Evolutionary conservation across 768 basidiomycete genomes (phyloP).

Genomic region (Mycena galericulata): DNA sequence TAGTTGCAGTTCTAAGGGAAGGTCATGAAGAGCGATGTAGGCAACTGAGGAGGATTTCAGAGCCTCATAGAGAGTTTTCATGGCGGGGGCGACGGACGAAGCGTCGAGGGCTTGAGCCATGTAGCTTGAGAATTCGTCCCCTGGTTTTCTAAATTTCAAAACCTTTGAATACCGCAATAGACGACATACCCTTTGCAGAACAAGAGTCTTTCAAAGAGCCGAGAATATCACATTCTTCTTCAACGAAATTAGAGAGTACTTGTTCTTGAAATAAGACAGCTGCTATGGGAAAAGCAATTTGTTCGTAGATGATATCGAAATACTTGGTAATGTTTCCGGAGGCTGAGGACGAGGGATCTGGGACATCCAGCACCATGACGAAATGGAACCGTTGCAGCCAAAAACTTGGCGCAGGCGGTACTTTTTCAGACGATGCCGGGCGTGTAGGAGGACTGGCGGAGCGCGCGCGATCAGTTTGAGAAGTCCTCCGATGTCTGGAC

Average conservation of each 20-base stretch:
- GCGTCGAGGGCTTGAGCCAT: constrained; percentile 66
- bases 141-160: constrained; percentile 53
- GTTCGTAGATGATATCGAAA: constrained; percentile 89
- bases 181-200: constrained; percentile 66
- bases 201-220: constrained; percentile 78
- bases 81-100: constrained; percentile 82
- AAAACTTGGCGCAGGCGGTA: constrained; percentile 46
- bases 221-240: constrained; percentile 80
- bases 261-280: constrained; percentile 96
- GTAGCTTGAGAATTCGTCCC: constrained; percentile 69
- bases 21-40: constrained; percentile 79
- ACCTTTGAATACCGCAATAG: no score
- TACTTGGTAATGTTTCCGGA: constrained; percentile 83
- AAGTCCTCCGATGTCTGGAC: constrained; percentile 53
- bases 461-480: constrained; percentile 46
- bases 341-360: constrained; percentile 89
- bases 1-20: constrained; percentile 88
- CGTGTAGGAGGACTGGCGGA: constrained; percentile 42
- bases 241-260: constrained; percentile 87
- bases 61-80: constrained; percentile 83
- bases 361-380: constrained; percentile 88
- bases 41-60: constrained; percentile 83
- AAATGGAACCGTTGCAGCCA: constrained; percentile 88
- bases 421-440: constrained; percentile 50
- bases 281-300: constrained; percentile 89